Evolutionary conservation across 768 basidiomycete species (phyloP).

Genomic region (Suillus clintonianus): DNA sequence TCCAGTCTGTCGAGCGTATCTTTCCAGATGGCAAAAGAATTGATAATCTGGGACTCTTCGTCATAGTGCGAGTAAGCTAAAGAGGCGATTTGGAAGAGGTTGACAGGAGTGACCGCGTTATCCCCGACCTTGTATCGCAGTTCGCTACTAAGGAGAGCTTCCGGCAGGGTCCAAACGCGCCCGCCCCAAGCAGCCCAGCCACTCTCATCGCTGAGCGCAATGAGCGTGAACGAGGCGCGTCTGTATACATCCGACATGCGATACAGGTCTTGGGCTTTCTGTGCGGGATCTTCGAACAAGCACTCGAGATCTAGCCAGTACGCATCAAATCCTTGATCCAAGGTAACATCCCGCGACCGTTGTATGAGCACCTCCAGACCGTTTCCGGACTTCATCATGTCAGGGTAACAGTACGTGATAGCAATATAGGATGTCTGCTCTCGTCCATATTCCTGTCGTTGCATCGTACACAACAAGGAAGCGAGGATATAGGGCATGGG

Average conservation of each 20-base stretch:
- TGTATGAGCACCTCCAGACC: neutral
- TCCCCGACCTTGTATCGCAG: conserved; percentile 15
- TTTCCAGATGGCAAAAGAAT: conserved; percentile 13
- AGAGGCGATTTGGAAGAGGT: conserved; percentile 21
- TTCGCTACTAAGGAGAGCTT: conserved; percentile 18
- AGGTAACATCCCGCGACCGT: conserved; percentile 3
- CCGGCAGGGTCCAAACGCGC: conserved; percentile 24
- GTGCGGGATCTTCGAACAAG: neutral
- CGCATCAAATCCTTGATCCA: conserved; percentile 5
- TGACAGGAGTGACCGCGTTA: conserved; percentile 13
- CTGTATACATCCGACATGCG: conserved; percentile 24
- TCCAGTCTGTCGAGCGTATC: conserved; percentile 25
- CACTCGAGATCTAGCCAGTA: conserved; percentile 23
- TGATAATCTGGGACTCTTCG: conserved; percentile 21
- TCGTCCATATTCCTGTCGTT: conserved; percentile 1
- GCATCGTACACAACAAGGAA: conserved; percentile 17
- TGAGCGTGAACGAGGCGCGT: conserved; percentile 21
- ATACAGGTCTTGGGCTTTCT: conserved; percentile 21
- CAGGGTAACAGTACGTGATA: conserved; percentile 17
- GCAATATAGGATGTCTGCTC: conserved; percentile 12
- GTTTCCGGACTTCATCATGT: conserved; percentile 4
- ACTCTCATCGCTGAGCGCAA: conserved; percentile 13
- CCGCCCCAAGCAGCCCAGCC: conserved; percentile 19
- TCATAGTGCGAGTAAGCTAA: conserved; percentile 15
- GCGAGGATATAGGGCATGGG: conserved; percentile 14